Base-by-base conservation (phyloP, 257 asterid species). In the Thymus mandschuricus region DNA sequence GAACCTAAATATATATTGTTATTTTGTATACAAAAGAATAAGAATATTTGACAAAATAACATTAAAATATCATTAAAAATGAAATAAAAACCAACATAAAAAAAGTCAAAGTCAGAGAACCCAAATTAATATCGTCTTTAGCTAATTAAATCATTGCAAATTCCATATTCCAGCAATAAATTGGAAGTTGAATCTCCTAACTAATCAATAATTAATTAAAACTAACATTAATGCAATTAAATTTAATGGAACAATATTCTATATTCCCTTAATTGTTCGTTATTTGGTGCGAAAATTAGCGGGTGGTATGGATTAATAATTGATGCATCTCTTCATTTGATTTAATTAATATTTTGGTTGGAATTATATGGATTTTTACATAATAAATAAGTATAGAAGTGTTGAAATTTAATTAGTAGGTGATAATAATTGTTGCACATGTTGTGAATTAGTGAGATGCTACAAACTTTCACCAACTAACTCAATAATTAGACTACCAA, bases 371-470 rank as follows among this genome's bases (percentile, higher is more conserved):
- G 0, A 27, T 55, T 3, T 28, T 0, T 6, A 54, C 3, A 28
- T 10, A 10, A 9, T 10, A 44, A 7, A 44, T 44, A 44, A 44
- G 0, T 29, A 12, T 11, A n/a, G 28, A 1, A 11, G 4, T 34
- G 31, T 49, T 65, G 41, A 60, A 79, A 10, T n/a, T 33, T 68
- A 82, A 21, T 21, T 21, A 21, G 21, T 21, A 21, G 21, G 77
- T 61, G 64, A 77, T 63, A 75, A 88, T 86, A 79, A 84, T 81
- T 84, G 86, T 52, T 63, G 82, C 91, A 84, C 91, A 86, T 46
- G 70, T 64, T 31, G 57, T 2, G 43, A 62, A 21, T 21, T 21
- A 21, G 68, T 62, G 80, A 60, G 65, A 69, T 76, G 64, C 67
- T 79, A 71, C 38, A 72, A 78, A 60, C 68, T 63, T 77, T 48